phyloP scores from a whole-genome alignment of 2,329 filamentous ascomycete genomes.

The Neofusicoccum laricinum region DNA sequence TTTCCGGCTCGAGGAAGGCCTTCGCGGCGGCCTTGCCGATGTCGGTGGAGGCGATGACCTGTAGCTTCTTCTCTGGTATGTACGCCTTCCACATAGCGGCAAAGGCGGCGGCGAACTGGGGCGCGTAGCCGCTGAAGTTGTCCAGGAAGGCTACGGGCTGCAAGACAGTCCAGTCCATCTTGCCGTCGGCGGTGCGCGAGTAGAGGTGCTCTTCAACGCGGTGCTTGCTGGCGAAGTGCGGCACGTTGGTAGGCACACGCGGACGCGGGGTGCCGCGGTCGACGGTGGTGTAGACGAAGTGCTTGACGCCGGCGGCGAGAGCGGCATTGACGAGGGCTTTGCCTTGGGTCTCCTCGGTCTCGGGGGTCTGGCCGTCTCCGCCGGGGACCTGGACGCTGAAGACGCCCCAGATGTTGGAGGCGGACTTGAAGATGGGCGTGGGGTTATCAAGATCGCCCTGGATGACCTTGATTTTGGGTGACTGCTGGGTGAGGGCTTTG shows the following conservation, averaged over 20 bases:
- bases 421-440: constrained; percentile 48
- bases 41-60: constrained; percentile 37
- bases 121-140: constrained; percentile 46
- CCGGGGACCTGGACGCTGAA: constrained; percentile 28
- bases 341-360: constrained; percentile 34
- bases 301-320: constrained; percentile 28
- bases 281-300: constrained; percentile 38
- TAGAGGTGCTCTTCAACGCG: constrained; percentile 59
- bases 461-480: constrained; percentile 51
- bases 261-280: constrained; percentile 41
- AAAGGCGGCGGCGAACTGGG: constrained; percentile 35
- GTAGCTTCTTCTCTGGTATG: constrained; percentile 32
- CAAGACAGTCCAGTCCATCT: constrained; percentile 58
- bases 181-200: constrained; percentile 31
- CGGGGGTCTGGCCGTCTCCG: constrained; percentile 19
- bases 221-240: constrained; percentile 61
- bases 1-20: constrained; percentile 42
- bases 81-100: constrained; percentile 32
- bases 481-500: constrained; percentile 45
- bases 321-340: constrained; percentile 37
- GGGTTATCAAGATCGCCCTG: constrained; percentile 54
- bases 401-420: constrained; percentile 33
- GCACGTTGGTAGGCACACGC: constrained; percentile 52
- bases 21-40: constrained; percentile 49
- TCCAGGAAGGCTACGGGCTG: constrained; percentile 62